Evolutionary conservation across 2,329 filamentous ascomycete species (phyloP).

Genomic region (Aspergillus chevalieri): DNA sequence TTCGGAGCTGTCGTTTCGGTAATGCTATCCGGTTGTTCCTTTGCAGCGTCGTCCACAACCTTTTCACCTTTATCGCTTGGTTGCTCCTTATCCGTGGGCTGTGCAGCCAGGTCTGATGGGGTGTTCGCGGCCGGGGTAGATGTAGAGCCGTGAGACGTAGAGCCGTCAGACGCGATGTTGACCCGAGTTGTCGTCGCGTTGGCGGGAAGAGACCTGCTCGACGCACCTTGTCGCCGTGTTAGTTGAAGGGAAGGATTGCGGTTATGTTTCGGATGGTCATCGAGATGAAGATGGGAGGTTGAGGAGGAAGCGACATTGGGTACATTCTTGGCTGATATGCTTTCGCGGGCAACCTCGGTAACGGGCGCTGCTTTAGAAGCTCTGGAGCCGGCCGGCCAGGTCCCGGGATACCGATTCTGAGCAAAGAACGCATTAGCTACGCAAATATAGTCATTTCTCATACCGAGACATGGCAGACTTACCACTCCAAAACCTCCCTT

Average conservation of each 20-base stretch:
- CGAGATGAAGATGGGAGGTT: constrained; percentile 21
- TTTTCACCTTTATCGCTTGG: constrained; percentile 10
- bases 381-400: constrained; percentile 37
- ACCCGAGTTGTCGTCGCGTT: constrained; percentile 41
- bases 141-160: constrained; percentile 33
- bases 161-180: constrained; percentile 40
- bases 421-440: constrained; percentile 7
- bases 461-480: constrained; percentile 11
- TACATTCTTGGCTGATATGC: constrained; percentile 38
- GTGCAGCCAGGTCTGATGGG: constrained; percentile 9
- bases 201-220: constrained; percentile 41
- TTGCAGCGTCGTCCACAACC: constrained; percentile 11
- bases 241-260: constrained; percentile 37
- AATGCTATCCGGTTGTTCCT: constrained; percentile 12
- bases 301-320: constrained; percentile 30
- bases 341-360: constrained; percentile 46
- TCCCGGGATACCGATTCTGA: constrained; percentile 41
- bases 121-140: constrained; percentile 22
- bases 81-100: constrained; percentile 15
- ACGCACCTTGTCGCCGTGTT: constrained; percentile 34
- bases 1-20: constrained; percentile 10
- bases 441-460: not conserved
- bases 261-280: constrained; percentile 18
- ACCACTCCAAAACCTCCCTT: constrained; percentile 23
- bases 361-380: constrained; percentile 42